Evolutionary conservation across 106 monocot genomes (phyloP), one percentile per base, ranked within the genome.

Genomic region (Posidonia australis): DNA sequence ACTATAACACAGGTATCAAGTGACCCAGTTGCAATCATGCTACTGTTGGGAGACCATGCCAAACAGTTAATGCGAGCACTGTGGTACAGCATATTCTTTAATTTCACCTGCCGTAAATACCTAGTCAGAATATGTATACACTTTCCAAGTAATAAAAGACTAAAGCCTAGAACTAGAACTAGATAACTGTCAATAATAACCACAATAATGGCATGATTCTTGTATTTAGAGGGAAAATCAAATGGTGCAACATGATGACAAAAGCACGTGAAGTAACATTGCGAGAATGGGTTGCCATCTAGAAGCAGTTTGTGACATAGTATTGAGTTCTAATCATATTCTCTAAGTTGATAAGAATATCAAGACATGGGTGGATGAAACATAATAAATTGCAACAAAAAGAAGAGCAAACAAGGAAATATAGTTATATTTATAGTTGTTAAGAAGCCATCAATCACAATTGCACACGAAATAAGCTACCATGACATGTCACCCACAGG

Each of bases 31-130:
- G 91, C 98, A 56, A 98, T 75, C 85, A 77, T 70, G 25, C 67
- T 78, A 46, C 68, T 77, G 47, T 91, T 83, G 28, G 91, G 91
- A 64, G 91, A 98, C 98, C 98, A 98, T 22, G 98, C 85, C 51
- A 98, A 57, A 68, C 91, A 98, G 77, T 98, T 98, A 44, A 98
- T 83, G 24, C 98, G 82, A 6, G 98, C 98, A 53, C 85, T 72
- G 58, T 98, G 91, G 75, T 87, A 98, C 63, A 98, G 41, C 98
- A 98, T 88, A 80, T 98, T 98, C 77, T 91, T 98, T 24, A 98
- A 60, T 65, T 88, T 91, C 52, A 91, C 80, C 96, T 96, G 70
- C 44, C 49, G 52, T 64, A 20, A 1, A 31, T 43, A 43, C 19
- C 19, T 9, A 27, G 61, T 62, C 31, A 62, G 41, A 62, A 62